These are phyloP conservation scores for Salicornia ramosissima DNA, from an alignment of 148 eudicot genomes.

Conservation along the genomic window DNA sequence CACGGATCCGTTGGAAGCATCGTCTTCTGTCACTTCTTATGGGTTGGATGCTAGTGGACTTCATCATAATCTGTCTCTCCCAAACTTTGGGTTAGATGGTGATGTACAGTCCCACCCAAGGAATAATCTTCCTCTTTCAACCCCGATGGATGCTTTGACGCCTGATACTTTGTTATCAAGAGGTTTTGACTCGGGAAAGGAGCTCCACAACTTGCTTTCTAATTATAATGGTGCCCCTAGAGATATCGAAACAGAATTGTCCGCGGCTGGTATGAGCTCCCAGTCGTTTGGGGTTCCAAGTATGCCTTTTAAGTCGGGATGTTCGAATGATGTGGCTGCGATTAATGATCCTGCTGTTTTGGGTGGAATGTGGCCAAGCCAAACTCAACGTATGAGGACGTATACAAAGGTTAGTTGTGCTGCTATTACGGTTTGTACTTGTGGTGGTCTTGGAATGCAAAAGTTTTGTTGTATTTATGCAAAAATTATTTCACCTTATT, in stretches of 20 bases:
- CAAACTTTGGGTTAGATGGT: constrained; percentile 55
- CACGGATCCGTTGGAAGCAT: constrained; percentile 60
- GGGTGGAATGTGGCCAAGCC: constrained; percentile 71
- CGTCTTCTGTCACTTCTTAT: constrained; percentile 80
- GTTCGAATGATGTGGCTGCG: constrained; percentile 60
- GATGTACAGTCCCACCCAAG: constrained; percentile 76
- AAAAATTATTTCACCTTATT: too few species aligned
- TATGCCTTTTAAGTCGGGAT: constrained; percentile 69
- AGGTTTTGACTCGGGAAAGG: constrained; percentile 90
- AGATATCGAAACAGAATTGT: constrained; percentile 74
- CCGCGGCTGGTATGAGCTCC: constrained; percentile 70
- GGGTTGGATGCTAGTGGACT: constrained; percentile 70
- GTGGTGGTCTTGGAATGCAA: background rate
- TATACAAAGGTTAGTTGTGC: constrained; percentile 70
- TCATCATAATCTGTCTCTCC: constrained; percentile 61
- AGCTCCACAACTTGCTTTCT: constrained; percentile 68
- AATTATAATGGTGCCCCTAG: constrained; percentile 57
- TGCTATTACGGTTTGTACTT: background rate
- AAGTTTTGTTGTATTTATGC: background rate
- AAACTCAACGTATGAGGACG: constrained; percentile 84
- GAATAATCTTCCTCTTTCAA: constrained; percentile 47
- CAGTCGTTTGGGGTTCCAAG: constrained; percentile 76
- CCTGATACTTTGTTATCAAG: constrained; percentile 92
- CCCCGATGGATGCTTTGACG: constrained; percentile 51
- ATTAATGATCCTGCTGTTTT: constrained; percentile 57